Evolutionary conservation across 1,284 basidiomycete genomes (phyloP), one percentile per base, ranked within the genome.

Genomic region (Malassezia arunalokei): DNA sequence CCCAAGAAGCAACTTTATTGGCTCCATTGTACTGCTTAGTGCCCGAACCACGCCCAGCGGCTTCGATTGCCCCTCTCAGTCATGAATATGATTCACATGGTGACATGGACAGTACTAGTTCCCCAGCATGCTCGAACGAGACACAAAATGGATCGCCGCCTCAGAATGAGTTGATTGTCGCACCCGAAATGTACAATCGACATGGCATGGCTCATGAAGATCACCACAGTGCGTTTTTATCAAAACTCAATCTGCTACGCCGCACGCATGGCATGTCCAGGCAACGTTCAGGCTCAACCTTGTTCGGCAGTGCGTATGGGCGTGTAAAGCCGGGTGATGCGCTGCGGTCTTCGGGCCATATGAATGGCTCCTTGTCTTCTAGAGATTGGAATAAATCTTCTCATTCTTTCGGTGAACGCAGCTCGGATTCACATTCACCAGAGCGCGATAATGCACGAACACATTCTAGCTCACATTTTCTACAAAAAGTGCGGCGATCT

Each of bases 1-100:
- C 79, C 53, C 83, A 78, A 42, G 77, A 79, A 12, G 40, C 46
- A n/a, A 24, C 40, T 7, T 32, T 30, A 6, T 12, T 44, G 8
- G 8, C 12, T 6, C 51, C 47, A 12, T 4, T 3, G 5, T n/a
- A 17, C 8, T 41, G 46, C 17, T 17, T 48, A n/a, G 9, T 47
- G 20, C 44, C 44, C 8, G 35, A 11, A 8, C 39, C 39, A 17
- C 9, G 11, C 1, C 39, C 14, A 2, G 11, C 14, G 9, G 2
- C 20, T 15, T 15, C 39, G 11, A 15, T 15, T 35, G 15, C 33
- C 15, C 3, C 33, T 15, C 33, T 35, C 33, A 35, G 33, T 15
- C 5, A 35, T 35, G 33, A 35, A 2, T 12, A 2, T 35, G 33
- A 35, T 15, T 35, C 33, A 15, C 33, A 2, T 2, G 11, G 15